Evolutionary conservation across 345 rosid genomes (phyloP), one percentile per base, ranked within the genome.

Genomic region (Nephelium lappaceum): DNA sequence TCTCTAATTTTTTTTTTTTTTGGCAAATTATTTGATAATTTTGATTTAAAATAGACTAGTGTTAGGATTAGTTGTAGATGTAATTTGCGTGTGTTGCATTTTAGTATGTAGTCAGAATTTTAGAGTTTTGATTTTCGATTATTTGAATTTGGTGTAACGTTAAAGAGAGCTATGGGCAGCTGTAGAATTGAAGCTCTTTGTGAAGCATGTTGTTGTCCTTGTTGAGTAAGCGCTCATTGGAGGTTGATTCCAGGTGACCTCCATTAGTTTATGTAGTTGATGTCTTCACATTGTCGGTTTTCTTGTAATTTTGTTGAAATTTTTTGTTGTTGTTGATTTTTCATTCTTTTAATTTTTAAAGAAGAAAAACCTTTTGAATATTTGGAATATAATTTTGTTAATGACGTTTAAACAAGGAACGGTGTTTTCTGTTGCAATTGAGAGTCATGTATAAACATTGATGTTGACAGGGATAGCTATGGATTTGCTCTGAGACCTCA

Each of bases 401-500:
- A 42, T 73, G 67, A 73, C 39, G 55, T 74, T 4, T 1, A 39
- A 63, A 74, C 25, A 5, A 45, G 77, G 70, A 67, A 45, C 6
- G 57, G 27, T 24, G 27, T 16, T 27, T 24, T 2, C 9, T 24
- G 11, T 23, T 74, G 25, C 25, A 41, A 31, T 47, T 43, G 62
- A 75, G 51, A 49, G 51, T 49, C 23, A 7, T 38, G 6, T 38
- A 19, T 23, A 36, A 21, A 47, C 3, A 21, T 36, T 76, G 36
- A 38, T 67, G 11, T 31, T 53, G 36, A 53, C 65, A 96, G 99
- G 91, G 99, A 96, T 66, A 83, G 92, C 45, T 93, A 90, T 85
- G 99, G 99, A 81, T 96, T 96, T 88, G 89, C 91, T 83, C 81
- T 96, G 91, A 94, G 99, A 85, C 99, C 98, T 84, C 99, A 96